Evolutionary conservation across 371 early-diverging fungal genomes (phyloP).

Genomic region (Umbelopsis sp.): DNA sequence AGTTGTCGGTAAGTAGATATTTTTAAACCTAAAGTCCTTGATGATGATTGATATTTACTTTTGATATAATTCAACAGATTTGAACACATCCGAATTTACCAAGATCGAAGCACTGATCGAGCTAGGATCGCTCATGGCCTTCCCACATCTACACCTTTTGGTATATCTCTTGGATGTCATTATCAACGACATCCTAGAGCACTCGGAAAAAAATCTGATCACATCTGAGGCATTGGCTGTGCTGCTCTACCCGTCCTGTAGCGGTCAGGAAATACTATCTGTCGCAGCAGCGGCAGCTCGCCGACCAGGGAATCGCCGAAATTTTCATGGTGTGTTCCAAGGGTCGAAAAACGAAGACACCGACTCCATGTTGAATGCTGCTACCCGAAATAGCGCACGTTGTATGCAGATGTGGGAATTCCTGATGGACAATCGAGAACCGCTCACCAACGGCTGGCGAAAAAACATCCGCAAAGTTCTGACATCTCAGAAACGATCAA

Average conservation of each 20-base stretch:
- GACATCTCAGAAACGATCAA: not conserved
- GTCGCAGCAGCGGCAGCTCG: constrained; percentile 7
- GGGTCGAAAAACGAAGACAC: constrained; percentile 1
- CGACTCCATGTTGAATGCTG: constrained; percentile 14
- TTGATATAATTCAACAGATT: not conserved
- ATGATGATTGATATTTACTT: not conserved
- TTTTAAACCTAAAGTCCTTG: not conserved
- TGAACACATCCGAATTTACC: constrained; percentile 12
- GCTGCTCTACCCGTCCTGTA: constrained; percentile 4
- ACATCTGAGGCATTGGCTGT: constrained; percentile 8
- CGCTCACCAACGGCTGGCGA: not conserved
- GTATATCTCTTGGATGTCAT: constrained; percentile 7
- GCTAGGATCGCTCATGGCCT: constrained; percentile 5
- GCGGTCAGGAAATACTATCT: not conserved
- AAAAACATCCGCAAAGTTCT: not conserved
- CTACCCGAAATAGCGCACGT: not conserved
- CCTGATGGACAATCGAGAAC: constrained; percentile 7
- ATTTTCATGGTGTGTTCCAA: constrained; percentile 6
- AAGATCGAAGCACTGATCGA: constrained; percentile 6
- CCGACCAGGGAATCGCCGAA: not conserved
- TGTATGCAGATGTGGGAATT: constrained; percentile 17
- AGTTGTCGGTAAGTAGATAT: not conserved
- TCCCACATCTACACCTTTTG: constrained; percentile 6
- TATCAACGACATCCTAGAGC: not conserved
- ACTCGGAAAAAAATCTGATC: constrained; percentile 9